Evolutionary conservation across 768 basidiomycete species (phyloP).

Genomic region (Chalciporus piperatus): DNA sequence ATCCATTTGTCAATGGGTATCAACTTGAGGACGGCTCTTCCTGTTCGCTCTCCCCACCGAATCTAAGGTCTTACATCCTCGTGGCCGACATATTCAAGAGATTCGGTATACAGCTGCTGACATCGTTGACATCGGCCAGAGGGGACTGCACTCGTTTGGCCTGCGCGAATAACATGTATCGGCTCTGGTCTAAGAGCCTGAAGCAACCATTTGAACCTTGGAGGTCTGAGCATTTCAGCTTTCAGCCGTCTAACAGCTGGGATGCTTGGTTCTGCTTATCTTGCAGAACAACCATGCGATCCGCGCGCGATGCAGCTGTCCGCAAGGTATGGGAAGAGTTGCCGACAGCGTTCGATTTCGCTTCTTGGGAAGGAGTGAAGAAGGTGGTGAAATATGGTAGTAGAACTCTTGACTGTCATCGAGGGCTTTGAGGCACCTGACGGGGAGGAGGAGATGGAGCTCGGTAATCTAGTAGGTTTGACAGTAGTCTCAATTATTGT

Average conservation of each 20-base stretch:
- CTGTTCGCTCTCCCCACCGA: neutral
- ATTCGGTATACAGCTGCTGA: neutral
- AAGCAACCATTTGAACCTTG: neutral
- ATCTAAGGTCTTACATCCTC: conserved; percentile 5
- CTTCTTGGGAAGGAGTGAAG: conserved; percentile 25
- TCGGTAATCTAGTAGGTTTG: too few relatives aligned
- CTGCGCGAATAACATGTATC: neutral
- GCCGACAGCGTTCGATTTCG: conserved; percentile 3
- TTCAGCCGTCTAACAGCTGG: too few relatives aligned
- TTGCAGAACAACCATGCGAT: neutral
- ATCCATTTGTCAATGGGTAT: conserved; percentile 1
- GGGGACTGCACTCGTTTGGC: neutral
- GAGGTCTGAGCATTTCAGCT: neutral
- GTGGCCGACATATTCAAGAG: conserved; percentile 1
- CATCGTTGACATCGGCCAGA: neutral
- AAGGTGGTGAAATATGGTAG: conserved; percentile 47
- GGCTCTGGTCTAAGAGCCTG: neutral
- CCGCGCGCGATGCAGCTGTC: neutral
- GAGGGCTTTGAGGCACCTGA: too few relatives aligned
- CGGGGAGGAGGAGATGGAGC: too few relatives aligned
- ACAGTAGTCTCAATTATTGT: conserved; percentile 85
- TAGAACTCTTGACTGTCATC: too few relatives aligned
- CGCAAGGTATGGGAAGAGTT: neutral
- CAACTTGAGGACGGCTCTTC: neutral
- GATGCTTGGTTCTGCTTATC: neutral